phyloP scores from a whole-genome alignment of 78 protist genomes.

The Dictyostelium intermedium region DNA sequence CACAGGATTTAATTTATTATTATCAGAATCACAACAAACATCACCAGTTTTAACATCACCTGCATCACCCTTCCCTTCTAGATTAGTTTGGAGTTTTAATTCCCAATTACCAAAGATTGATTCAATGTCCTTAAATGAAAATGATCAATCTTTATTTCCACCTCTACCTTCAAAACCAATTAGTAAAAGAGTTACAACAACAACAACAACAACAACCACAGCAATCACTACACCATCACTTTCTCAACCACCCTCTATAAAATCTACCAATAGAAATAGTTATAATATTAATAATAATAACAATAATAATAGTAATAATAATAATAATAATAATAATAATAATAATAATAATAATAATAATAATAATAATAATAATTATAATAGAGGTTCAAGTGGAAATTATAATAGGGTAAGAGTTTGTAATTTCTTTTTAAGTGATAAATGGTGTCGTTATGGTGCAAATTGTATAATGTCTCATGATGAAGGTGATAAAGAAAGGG shows the following conservation, averaged over 20 bases:
- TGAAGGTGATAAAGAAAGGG: not conserved
- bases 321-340: not conserved
- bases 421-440: conserved; percentile 8
- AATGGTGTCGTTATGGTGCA: conserved; percentile 2
- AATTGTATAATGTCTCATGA: conserved; percentile 15
- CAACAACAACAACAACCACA: not conserved
- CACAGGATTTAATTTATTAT: not conserved
- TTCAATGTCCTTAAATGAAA: not conserved
- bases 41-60: not conserved
- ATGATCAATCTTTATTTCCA: not conserved
- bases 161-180: conserved; percentile 1
- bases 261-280: not conserved
- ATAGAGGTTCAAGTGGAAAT: not conserved
- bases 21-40: not conserved
- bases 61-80: not conserved
- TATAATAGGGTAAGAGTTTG: not conserved
- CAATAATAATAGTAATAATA: not conserved
- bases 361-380: not conserved
- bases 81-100: conserved; percentile 11
- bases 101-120: not conserved
- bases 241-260: not conserved
- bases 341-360: not conserved
- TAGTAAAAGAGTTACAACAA: not conserved
- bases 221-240: not conserved
- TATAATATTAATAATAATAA: not conserved